phyloP scores from a whole-genome alignment of 805 yeast genomes.

The Cyberlindnera samutprakarnensis region DNA sequence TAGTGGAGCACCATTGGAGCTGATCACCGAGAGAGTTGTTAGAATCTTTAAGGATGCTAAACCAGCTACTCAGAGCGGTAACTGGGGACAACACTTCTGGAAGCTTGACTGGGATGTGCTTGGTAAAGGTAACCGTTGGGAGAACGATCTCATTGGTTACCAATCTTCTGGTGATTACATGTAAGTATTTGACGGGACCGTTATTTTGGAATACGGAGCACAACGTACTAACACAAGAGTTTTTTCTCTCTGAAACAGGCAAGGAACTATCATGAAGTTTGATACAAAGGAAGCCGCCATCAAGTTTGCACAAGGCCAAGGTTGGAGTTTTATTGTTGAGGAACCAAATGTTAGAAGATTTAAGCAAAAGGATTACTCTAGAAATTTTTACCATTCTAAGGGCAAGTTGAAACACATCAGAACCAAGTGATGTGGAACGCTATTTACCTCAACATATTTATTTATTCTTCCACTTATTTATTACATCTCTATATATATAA shows the following conservation, averaged over 20 bases:
- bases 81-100: slow-evolving; percentile 47
- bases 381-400: slow-evolving; percentile 59
- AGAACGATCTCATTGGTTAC: slow-evolving; percentile 82
- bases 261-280: slow-evolving; percentile 69
- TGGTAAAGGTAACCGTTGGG: slow-evolving; percentile 79
- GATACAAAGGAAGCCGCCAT: slow-evolving; percentile 71
- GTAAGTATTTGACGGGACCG: slow-evolving; percentile 25
- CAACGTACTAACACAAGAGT: slow-evolving; percentile 1
- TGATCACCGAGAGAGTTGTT: slow-evolving; percentile 54
- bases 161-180: slow-evolving; percentile 74
- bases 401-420: slow-evolving; percentile 75
- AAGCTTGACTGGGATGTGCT: slow-evolving; percentile 78
- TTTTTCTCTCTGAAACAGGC: slow-evolving; percentile 19
- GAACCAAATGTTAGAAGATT: slow-evolving; percentile 74
- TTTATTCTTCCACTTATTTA: slow-evolving; percentile 6
- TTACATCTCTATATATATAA: too few species aligned
- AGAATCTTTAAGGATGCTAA: slow-evolving; percentile 72
- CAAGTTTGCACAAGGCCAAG: slow-evolving; percentile 74
- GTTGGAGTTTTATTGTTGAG: slow-evolving; percentile 77
- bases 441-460: too few species aligned
- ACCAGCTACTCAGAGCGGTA: slow-evolving; percentile 76
- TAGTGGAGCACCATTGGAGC: slow-evolving; percentile 72
- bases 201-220: not conserved
- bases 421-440: slow-evolving; percentile 60
- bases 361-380: slow-evolving; percentile 66